Evolutionary conservation across 345 rosid species (phyloP), one percentile per base, ranked within the genome.

Genomic region (Boechera divaricarpa): DNA sequence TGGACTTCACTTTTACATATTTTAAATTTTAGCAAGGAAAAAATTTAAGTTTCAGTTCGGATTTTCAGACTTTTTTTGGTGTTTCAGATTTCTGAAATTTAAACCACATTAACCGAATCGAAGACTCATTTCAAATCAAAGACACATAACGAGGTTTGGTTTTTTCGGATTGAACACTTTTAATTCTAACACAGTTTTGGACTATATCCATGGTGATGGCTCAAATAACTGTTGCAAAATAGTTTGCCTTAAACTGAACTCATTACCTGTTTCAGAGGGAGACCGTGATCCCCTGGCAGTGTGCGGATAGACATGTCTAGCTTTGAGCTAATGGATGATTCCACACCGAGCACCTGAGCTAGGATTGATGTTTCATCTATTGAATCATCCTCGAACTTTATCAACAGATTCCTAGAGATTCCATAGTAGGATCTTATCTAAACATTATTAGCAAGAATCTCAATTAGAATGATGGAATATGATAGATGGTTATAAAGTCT

Each of bases 371-470:
- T 95, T 82, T 92, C 98, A 80, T 95, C 98, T 47, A 95, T 91
- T 36, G 83, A 28, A 74, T 95, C 99, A 32, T 92, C 98, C 83
- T 86, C 85, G 77, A 95, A 92, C 86, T 88, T 89, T 80, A 95
- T 77, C 76, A 95, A 88, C 77, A 92, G 93, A 70, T 95, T 95
- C 82, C 92, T 91, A 0, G 99, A 95, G 66, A 95, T 82, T 38
- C 99, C 99, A 4, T 92, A 92, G 80, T 95, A 95, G 48, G 98
- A 89, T 83, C 83, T 95, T 77, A 95, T 83, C 99, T 95, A 94
- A 53, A 81, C 35, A 71, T 53, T 16, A 36, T 73, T 57, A 59
- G n/a, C 32, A 80, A 72, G 56, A 57, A 45, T 58, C 28, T 49
- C 55, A 3, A 32, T 63, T 51, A 47, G 21, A 2, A 12, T 65